Percentiles rank a stretch among this genome's conserved stretches.
These are phyloP conservation scores for Trichoderma simmonsii DNA, from an alignment of 2,329 filamentous ascomycete species.

Conservation along the genomic window DNA sequence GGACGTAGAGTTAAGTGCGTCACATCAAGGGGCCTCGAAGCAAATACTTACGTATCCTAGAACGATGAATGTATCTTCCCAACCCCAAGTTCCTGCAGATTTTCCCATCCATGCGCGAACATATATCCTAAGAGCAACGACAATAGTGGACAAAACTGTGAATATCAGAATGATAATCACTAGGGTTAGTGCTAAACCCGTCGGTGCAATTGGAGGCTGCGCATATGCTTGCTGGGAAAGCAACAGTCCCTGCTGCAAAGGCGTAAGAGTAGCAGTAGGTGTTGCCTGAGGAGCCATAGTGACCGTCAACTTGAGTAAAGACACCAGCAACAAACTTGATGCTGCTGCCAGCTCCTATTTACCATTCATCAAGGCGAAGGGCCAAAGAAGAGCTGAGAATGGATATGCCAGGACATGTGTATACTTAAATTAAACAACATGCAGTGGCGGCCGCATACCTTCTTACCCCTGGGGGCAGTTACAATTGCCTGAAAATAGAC, in stretches of 20 bases:
- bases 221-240: not conserved
- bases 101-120: not conserved
- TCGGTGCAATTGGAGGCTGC: not conserved
- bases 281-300: not conserved
- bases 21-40: not conserved
- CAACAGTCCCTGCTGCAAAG: not conserved
- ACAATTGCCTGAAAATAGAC: not conserved
- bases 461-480: not conserved
- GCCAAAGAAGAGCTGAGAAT: not conserved
- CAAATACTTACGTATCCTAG: not conserved
- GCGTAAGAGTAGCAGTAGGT: not conserved
- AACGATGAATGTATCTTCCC: not conserved
- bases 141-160: not conserved
- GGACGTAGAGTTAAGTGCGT: accelerated
- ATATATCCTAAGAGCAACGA: not conserved
- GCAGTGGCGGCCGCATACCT: not conserved
- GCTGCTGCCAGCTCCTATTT: not conserved
- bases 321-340: not conserved
- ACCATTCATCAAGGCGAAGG: not conserved
- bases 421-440: not conserved
- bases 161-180: not conserved
- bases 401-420: not conserved
- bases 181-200: not conserved
- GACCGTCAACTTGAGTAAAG: not conserved
- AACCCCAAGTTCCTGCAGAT: not conserved